Conservation (phyloP, 2,329 filamentous ascomycete species). For the Fusarium palustre region DNA sequence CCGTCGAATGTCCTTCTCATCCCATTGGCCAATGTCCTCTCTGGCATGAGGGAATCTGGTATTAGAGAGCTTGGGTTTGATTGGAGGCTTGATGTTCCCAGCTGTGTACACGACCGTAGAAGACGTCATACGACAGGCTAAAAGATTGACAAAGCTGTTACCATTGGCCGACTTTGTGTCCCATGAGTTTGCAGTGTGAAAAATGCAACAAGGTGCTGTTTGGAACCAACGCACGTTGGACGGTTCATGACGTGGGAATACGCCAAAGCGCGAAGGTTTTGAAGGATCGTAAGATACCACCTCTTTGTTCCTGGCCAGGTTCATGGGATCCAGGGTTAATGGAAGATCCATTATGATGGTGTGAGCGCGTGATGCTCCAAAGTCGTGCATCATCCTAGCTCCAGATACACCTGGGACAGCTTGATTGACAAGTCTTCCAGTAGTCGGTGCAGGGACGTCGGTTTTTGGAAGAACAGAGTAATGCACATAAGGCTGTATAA, state of each 20-base stretch:
- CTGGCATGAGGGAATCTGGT: fast-evolving
- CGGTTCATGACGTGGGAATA: conserved; percentile 73
- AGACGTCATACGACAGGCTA: conserved; percentile 75
- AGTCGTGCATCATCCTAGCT: conserved; percentile 82
- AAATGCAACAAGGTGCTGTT: conserved; percentile 75
- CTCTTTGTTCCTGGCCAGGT: conserved; percentile 67
- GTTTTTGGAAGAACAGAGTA: conserved; percentile 63
- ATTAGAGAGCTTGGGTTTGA: fast-evolving
- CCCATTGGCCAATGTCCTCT: neutral
- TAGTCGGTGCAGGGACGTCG: fast-evolving
- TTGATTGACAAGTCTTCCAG: conserved; percentile 37
- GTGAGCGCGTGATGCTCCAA: conserved; percentile 72
- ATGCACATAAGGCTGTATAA: conserved; percentile 72
- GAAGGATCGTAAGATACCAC: conserved; percentile 68
- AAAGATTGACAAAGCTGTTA: conserved; percentile 64
- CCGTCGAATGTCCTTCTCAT: neutral
- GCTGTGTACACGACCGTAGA: conserved; percentile 73
- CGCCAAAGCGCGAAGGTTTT: conserved; percentile 70
- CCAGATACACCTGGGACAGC: conserved; percentile 70
- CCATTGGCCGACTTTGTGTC: conserved; percentile 51
- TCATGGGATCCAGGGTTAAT: conserved; percentile 72
- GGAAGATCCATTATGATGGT: conserved; percentile 78
- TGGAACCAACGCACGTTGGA: conserved; percentile 73
- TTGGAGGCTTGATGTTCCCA: conserved; percentile 64
- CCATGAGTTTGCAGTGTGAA: conserved; percentile 80